Evolutionary conservation across 164 flowering plant species (phyloP), one percentile per base, ranked within the genome.

Genomic region (Vitis amurensis): DNA sequence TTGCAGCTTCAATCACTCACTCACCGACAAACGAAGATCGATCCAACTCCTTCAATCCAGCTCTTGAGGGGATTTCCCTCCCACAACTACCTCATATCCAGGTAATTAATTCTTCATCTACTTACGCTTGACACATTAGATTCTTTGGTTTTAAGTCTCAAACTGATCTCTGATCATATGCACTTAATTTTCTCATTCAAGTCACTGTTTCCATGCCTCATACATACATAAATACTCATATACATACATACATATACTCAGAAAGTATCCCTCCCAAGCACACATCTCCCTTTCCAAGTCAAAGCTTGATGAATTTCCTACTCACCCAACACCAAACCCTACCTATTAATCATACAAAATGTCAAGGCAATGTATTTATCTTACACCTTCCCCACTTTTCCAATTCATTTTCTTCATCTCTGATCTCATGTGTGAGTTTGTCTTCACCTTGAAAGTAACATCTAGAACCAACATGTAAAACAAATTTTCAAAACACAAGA

Each of bases 1-100:
- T 79, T 68, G 87, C 86, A 82, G 89, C 84, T 86, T 86, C 87
- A 84, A 84, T 79, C 86, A 79, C 85, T 86, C 85, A 83, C 11
- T 67, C 74, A 74, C 81, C 85, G 82, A 76, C 86, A 81, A 74
- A 56, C 15, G 11, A 19, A 49, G 48, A 11, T 11, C 15, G 27
- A 59, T n/a, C 23, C 44, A 23, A 68, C 1, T 27, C 29, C 30
- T 11, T 12, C 27, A 9, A 59, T 59, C 30, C 30, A 15, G 61
- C 44, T 11, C 12, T 59, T 27, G 29, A 10, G 14, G 61, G 12
- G 12, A 59, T 59, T 11, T 10, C 6, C 13, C 61, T 59, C 61
- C 14, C 30, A 23, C 27, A 12, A 3, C 61, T 11, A 59, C 29
- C 61, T 23, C 61, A 59, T 27, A 59, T 59, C 30, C 61, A 59